Evolutionary conservation across 1,284 basidiomycete genomes (phyloP), one percentile per base, ranked within the genome.

Genomic region (Malassezia nana): DNA sequence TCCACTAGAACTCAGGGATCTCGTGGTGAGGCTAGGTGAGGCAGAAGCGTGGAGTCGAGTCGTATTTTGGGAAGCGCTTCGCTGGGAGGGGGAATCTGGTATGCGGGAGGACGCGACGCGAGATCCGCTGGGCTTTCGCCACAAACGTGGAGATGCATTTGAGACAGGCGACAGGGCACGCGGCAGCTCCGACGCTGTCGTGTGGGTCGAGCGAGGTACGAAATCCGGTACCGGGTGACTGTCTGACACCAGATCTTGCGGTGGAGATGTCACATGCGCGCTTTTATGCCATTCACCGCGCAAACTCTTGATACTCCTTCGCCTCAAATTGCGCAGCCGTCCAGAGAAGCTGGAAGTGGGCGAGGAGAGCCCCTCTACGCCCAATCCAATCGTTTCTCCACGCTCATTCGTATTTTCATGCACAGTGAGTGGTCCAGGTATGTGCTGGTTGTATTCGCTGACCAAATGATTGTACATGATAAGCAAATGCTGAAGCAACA

Each of bases 281-380:
- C 8, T 38, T 20, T 38, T 38, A 20, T 38, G 35, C 35, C 18
- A 35, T 8, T 47, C 45, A 26, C 32, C 32, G 1, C 45, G 45
- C 45, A 47, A 30, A 16, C 24, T 35, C 31, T 35, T 33, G 15
- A 35, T 30, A 13, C 52, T 55, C 30, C 52, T 46, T 12, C 52
- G 31, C 9, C 52, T 46, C 39, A 55, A 35, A 26, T 50, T 38
- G n/a, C 52, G 46, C n/a, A 55, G 35, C 4, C 52, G 52, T 3
- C 32, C 31, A 1, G 16, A 20, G 12, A 39, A 20, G 35, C 35
- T 38, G 13, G 52, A 24, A 16, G 46, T 33, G 0, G 52, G 25
- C 10, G 52, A 40, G 20, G 38, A n/a, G 16, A 54, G 18, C 6
- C 28, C 39, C 12, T 55, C 53, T 4, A 50, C 22, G 6, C 53